These are phyloP conservation scores for Plasmopara muralis DNA, from an alignment of 352 stramenopile genomes.

Conservation along the genomic window DNA sequence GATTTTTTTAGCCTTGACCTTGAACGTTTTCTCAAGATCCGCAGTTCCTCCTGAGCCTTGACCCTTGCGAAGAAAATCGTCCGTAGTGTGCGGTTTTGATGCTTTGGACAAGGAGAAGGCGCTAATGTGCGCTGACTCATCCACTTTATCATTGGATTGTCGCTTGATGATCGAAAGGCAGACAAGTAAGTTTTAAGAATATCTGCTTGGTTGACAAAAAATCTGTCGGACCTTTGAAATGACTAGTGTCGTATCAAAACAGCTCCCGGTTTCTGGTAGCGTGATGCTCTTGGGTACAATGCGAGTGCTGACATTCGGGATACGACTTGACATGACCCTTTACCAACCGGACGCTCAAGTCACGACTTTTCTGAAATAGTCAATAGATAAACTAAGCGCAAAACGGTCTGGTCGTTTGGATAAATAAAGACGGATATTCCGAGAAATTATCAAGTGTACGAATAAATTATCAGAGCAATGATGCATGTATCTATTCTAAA, in stretches of 20 bases:
- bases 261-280: conserved; percentile 89
- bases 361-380: conserved; percentile 36
- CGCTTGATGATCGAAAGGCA: conserved; percentile 23
- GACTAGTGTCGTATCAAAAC: conserved; percentile 90
- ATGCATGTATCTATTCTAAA: too few species aligned
- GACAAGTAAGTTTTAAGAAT: too few species aligned
- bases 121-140: conserved; percentile 51
- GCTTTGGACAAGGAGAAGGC: conserved; percentile 91
- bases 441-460: neutral
- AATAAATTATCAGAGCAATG: conserved; percentile 5
- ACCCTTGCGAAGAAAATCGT: conserved; percentile 88
- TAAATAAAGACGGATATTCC: conserved; percentile 22
- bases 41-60: conserved; percentile 83
- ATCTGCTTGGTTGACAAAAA: neutral
- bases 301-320: conserved; percentile 77
- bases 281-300: conserved; percentile 72
- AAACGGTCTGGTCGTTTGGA: conserved; percentile 11
- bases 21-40: conserved; percentile 50
- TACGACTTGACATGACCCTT: conserved; percentile 44
- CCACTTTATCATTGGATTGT: conserved; percentile 69
- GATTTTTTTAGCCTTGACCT: conserved; percentile 11
- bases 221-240: conserved; percentile 32
- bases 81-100: conserved; percentile 75
- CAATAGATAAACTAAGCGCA: neutral
- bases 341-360: too few species aligned